These are phyloP conservation scores for Lichtheimia ornata DNA, from an alignment of 371 early-diverging fungal genomes.

Conservation along the genomic window DNA sequence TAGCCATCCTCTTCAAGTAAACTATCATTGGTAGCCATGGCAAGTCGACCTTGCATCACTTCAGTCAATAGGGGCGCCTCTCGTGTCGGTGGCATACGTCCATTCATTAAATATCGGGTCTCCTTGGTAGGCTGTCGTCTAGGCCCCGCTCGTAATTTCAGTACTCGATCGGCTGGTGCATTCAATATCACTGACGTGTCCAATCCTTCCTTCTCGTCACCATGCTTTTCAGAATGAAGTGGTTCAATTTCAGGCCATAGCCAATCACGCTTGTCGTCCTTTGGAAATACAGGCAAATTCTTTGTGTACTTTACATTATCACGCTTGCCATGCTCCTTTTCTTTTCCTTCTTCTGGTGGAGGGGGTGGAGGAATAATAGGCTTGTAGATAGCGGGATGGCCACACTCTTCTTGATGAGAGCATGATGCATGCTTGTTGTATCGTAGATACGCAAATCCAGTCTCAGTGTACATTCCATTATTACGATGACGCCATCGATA, in stretches of 20 bases:
- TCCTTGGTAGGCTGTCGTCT: slow-evolving; percentile 17
- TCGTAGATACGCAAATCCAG: slow-evolving; percentile 19
- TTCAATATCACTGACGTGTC: slow-evolving; percentile 21
- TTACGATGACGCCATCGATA: slow-evolving; percentile 21
- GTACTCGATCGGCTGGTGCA: slow-evolving; percentile 19
- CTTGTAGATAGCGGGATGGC: background rate
- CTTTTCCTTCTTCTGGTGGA: background rate
- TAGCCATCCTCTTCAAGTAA: slow-evolving; percentile 13
- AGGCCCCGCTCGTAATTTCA: slow-evolving; percentile 21
- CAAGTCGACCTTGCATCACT: background rate
- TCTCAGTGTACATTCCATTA: slow-evolving; percentile 13
- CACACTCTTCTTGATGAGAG: background rate
- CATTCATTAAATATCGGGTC: slow-evolving; percentile 37
- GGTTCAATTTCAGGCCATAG: slow-evolving; percentile 21
- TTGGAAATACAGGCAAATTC: slow-evolving; percentile 17
- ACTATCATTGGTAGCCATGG: background rate
- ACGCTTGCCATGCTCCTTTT: background rate
- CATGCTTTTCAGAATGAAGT: background rate
- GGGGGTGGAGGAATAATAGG: slow-evolving; percentile 2
- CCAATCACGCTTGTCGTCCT: slow-evolving; percentile 18
- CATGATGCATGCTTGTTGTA: slow-evolving; percentile 3
- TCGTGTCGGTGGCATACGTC: slow-evolving; percentile 13
- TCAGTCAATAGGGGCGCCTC: slow-evolving; percentile 1
- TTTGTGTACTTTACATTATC: background rate
- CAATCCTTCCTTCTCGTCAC: background rate